These are phyloP conservation scores for Buddleja alternifolia DNA, from an alignment of 257 asterid genomes.

Conservation along the genomic window DNA sequence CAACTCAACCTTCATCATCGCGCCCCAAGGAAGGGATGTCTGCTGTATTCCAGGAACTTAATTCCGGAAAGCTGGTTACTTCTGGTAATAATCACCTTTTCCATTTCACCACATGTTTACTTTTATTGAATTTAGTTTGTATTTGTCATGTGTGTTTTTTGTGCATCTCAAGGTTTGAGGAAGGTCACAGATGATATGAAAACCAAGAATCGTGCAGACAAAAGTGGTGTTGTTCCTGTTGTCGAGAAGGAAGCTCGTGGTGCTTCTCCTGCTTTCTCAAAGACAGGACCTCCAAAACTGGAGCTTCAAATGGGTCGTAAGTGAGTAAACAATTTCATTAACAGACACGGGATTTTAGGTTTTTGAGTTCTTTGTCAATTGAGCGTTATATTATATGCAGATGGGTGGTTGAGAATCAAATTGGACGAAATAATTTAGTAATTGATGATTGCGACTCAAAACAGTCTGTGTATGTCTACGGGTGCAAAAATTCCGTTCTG, in stretches of 20 bases:
- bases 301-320: slow-evolving; percentile 99
- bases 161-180: slow-evolving; percentile 61
- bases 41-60: slow-evolving; percentile 90
- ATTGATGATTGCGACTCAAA: slow-evolving; percentile 92
- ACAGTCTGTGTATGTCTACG: slow-evolving; percentile 89
- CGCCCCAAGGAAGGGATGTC: slow-evolving; percentile 89
- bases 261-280: slow-evolving; percentile 62
- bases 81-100: slow-evolving; percentile 53
- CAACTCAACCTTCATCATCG: slow-evolving; percentile 74
- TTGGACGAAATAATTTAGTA: slow-evolving; percentile 78
- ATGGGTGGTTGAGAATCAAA: slow-evolving; percentile 98
- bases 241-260: slow-evolving; percentile 60
- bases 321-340: slow-evolving; percentile 54
- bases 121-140: slow-evolving; percentile 1
- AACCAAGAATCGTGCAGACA: slow-evolving; percentile 82
- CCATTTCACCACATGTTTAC: neutral
- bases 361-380: slow-evolving; percentile 22
- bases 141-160: slow-evolving; percentile 17
- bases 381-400: slow-evolving; percentile 46
- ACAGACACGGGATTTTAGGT: slow-evolving; percentile 13
- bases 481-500: slow-evolving; percentile 93
- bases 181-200: slow-evolving; percentile 96
- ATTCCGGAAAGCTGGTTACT: slow-evolving; percentile 81
- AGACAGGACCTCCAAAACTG: slow-evolving; percentile 83
- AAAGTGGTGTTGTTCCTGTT: slow-evolving; percentile 63